phyloP scores from a whole-genome alignment of 345 rosid genomes.

The Rhizophora apiculata region DNA sequence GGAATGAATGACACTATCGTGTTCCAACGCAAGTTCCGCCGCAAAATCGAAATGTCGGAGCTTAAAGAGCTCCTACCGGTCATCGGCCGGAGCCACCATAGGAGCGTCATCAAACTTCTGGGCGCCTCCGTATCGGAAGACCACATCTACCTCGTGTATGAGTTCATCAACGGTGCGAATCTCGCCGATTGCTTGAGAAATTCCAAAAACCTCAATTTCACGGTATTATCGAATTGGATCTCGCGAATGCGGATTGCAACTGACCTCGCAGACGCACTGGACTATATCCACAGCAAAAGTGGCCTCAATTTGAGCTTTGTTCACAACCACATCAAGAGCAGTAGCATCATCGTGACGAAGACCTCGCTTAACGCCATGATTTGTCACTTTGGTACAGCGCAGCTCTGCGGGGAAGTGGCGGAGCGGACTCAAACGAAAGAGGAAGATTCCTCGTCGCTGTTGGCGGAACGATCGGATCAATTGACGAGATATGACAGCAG shows the following conservation, averaged over 20 bases:
- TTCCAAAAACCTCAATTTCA: conserved; percentile 55
- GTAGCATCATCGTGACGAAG: conserved; percentile 62
- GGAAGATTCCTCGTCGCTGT: not conserved
- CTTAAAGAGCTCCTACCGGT: conserved; percentile 51
- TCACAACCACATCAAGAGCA: conserved; percentile 74
- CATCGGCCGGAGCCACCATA: conserved; percentile 71
- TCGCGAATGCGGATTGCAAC: conserved; percentile 84
- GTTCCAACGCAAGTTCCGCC: conserved; percentile 70
- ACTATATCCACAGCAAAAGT: conserved; percentile 75
- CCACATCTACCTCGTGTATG: conserved; percentile 69
- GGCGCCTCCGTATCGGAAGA: conserved; percentile 74
- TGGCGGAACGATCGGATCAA: conserved; percentile 24
- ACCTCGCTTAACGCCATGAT: conserved; percentile 61
- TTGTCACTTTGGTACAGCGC: conserved; percentile 84
- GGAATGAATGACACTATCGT: conserved; percentile 59
- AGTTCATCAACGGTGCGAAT: conserved; percentile 55
- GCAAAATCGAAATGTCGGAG: conserved; percentile 36
- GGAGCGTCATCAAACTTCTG: conserved; percentile 56
- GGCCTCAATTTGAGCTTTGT: conserved; percentile 61
- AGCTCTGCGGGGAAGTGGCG: conserved; percentile 64
- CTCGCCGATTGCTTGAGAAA: conserved; percentile 69
- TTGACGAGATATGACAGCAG: conserved; percentile 28
- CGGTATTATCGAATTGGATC: conserved; percentile 67
- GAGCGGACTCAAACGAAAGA: conserved; percentile 25
- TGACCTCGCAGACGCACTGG: conserved; percentile 79